These are phyloP conservation scores for Didymella lethalis DNA, from an alignment of 2,329 filamentous ascomycete species.

Conservation along the genomic window DNA sequence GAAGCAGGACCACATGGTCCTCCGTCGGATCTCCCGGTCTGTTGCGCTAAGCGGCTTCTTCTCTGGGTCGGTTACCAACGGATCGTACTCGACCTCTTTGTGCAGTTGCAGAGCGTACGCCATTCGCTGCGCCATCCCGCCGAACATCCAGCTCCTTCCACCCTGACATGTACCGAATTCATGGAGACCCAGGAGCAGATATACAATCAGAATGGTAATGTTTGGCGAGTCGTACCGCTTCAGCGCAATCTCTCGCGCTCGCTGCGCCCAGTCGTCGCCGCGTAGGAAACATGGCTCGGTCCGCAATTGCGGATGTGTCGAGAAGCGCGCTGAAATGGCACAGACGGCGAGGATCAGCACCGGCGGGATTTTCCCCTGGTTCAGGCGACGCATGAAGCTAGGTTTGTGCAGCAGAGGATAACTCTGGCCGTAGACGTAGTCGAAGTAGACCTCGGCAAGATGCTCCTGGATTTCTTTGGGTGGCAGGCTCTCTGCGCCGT, in stretches of 20 bases:
- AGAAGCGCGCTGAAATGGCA: conserved; percentile 93
- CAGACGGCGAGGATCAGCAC: conserved; percentile 94
- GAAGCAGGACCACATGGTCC: conserved; percentile 98
- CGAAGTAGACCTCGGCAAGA: conserved; percentile 92
- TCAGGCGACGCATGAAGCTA: conserved; percentile 91
- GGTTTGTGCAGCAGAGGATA: conserved; percentile 96
- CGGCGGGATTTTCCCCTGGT: conserved; percentile 80
- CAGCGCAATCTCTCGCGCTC: conserved; percentile 85
- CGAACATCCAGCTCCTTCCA: conserved; percentile 93
- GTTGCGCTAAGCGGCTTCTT: conserved; percentile 80
- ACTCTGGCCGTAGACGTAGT: conserved; percentile 92
- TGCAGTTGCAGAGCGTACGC: conserved; percentile 94
- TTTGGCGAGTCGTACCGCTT: conserved; percentile 93
- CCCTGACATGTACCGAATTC: conserved; percentile 98
- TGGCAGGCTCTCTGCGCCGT: conserved; percentile 84
- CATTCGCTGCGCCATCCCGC: conserved; percentile 95
- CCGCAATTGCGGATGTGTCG: conserved; percentile 81
- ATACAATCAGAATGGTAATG: conserved; percentile 91
- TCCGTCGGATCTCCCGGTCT: conserved; percentile 88
- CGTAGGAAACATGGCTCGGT: conserved; percentile 82
- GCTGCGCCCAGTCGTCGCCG: conserved; percentile 88
- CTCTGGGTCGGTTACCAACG: conserved; percentile 67
- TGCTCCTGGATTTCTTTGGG: conserved; percentile 90
- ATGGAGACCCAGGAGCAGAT: conserved; percentile 86
- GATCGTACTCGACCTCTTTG: conserved; percentile 86